Conservation (phyloP, 2,329 filamentous ascomycete species). For the Pezizomycotina sp. region DNA sequence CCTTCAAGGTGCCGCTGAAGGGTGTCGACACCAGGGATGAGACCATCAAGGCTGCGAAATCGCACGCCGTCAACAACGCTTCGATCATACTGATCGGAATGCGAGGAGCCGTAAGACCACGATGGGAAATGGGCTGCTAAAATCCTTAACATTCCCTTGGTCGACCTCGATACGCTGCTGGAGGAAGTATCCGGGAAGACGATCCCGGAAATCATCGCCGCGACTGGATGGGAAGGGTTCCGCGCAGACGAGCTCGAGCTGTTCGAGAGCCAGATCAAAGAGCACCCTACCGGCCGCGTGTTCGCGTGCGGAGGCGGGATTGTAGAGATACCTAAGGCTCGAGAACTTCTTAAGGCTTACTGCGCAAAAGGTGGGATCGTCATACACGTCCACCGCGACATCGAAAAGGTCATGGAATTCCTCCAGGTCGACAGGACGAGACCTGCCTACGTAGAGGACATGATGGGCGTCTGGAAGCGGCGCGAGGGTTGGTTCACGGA, state of each 20-base stretch:
- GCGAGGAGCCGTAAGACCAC: slow-evolving; percentile 93
- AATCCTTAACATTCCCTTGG: slow-evolving; percentile 56
- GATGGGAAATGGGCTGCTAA: slow-evolving; percentile 68
- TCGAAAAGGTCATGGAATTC: slow-evolving; percentile 75
- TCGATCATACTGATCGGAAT: slow-evolving; percentile 94
- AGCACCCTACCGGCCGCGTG: slow-evolving; percentile 58
- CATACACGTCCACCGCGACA: slow-evolving; percentile 71
- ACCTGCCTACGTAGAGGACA: slow-evolving; percentile 83
- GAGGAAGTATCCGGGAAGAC: slow-evolving; percentile 56
- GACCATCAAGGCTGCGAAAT: slow-evolving; percentile 30
- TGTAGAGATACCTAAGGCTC: slow-evolving; percentile 68
- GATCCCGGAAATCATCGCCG: slow-evolving; percentile 72
- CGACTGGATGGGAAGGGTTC: slow-evolving; percentile 74
- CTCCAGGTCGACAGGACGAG: slow-evolving; percentile 75
- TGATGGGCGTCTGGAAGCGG: slow-evolving; percentile 76
- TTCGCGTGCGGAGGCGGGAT: slow-evolving; percentile 91
- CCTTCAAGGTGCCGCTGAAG: slow-evolving; percentile 59
- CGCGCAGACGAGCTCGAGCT: slow-evolving; percentile 60
- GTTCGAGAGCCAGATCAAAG: slow-evolving; percentile 54
- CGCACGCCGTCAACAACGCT: slow-evolving; percentile 11
- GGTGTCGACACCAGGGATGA: slow-evolving; percentile 46
- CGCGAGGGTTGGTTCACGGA: slow-evolving; percentile 78
- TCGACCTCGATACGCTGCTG: slow-evolving; percentile 78
- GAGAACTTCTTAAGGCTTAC: slow-evolving; percentile 57
- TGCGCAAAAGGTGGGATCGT: slow-evolving; percentile 65